phyloP scores from a whole-genome alignment of 2,329 filamentous ascomycete genomes.

The Colletotrichum neosansevieriae region DNA sequence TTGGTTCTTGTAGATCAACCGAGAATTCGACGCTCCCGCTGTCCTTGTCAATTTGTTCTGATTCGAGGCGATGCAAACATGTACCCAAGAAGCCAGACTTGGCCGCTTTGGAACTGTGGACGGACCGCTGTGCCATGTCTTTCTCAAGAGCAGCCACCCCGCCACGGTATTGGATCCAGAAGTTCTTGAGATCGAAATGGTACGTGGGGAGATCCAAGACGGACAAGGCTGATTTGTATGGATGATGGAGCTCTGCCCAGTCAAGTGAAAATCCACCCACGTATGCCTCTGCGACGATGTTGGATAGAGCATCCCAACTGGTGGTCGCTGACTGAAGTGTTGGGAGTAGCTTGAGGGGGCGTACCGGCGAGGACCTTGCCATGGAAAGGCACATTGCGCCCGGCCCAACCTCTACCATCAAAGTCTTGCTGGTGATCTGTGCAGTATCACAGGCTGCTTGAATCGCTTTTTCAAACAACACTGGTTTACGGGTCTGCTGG shows the following conservation, averaged over 20 bases:
- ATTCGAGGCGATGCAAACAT: neutral
- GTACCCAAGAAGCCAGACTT: neutral
- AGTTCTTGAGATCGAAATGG: constrained; percentile 78
- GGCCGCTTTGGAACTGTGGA: neutral
- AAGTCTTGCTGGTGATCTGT: constrained; percentile 70
- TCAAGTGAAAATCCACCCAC: constrained; percentile 71
- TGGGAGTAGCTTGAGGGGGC: constrained; percentile 63
- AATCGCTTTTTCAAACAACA: constrained; percentile 73
- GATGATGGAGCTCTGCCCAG: constrained; percentile 77
- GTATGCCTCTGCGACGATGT: constrained; percentile 69
- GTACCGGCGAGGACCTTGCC: constrained; percentile 69
- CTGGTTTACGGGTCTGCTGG: constrained; percentile 71
- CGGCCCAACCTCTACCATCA: constrained; percentile 78
- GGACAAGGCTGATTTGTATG: constrained; percentile 53
- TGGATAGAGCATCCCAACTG: constrained; percentile 72
- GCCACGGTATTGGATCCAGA: constrained; percentile 66
- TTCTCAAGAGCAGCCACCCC: neutral
- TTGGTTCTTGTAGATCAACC: neutral
- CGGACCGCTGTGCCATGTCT: neutral
- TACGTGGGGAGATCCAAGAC: constrained; percentile 77
- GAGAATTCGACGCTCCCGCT: neutral
- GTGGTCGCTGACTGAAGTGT: constrained; percentile 72
- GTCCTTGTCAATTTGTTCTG: neutral
- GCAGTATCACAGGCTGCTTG: constrained; percentile 63
- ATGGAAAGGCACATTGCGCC: constrained; percentile 75